Conservation (phyloP, 2,329 filamentous ascomycete species). For the Xylariaceae sp. region DNA sequence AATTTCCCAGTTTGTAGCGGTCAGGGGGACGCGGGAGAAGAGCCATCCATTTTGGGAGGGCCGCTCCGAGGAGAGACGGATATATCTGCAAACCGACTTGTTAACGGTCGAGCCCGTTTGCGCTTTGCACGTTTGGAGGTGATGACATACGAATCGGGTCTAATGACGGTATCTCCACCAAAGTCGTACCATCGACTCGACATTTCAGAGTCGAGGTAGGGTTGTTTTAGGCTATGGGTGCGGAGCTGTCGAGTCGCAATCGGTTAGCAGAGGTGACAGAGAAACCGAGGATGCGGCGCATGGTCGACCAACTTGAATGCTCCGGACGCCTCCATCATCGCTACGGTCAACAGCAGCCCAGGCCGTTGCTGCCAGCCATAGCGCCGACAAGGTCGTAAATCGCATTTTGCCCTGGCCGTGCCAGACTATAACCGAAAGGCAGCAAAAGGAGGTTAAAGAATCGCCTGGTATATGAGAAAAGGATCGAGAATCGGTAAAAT, state of each 20-base stretch:
- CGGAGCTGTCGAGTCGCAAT: constrained; percentile 54
- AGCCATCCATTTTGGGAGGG: constrained; percentile 90
- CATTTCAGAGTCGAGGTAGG: constrained; percentile 96
- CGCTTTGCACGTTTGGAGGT: neutral
- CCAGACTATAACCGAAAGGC: constrained; percentile 9
- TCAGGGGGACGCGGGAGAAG: constrained; percentile 88
- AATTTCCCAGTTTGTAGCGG: constrained; percentile 98
- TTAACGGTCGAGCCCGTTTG: constrained; percentile 23
- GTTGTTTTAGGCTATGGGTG: constrained; percentile 82
- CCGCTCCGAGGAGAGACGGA: constrained; percentile 85
- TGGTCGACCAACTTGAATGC: constrained; percentile 53
- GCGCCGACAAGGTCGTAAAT: constrained; percentile 30
- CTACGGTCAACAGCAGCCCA: constrained; percentile 40
- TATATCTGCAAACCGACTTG: constrained; percentile 55
- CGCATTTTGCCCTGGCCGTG: constrained; percentile 27
- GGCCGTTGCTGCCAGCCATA: constrained; percentile 34
- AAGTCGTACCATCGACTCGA: constrained; percentile 99
- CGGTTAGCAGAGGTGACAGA: constrained; percentile 12
- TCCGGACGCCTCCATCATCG: constrained; percentile 50
- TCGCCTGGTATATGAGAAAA: constrained; percentile 11
- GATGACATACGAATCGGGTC: constrained; percentile 57
- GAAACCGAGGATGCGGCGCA: constrained; percentile 5
- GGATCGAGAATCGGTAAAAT: constrained; percentile 16
- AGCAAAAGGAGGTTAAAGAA: constrained; percentile 8
- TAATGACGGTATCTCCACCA: constrained; percentile 86